Base-by-base conservation (phyloP, 2,329 filamentous ascomycete species). In the Diaporthe caulivora region DNA sequence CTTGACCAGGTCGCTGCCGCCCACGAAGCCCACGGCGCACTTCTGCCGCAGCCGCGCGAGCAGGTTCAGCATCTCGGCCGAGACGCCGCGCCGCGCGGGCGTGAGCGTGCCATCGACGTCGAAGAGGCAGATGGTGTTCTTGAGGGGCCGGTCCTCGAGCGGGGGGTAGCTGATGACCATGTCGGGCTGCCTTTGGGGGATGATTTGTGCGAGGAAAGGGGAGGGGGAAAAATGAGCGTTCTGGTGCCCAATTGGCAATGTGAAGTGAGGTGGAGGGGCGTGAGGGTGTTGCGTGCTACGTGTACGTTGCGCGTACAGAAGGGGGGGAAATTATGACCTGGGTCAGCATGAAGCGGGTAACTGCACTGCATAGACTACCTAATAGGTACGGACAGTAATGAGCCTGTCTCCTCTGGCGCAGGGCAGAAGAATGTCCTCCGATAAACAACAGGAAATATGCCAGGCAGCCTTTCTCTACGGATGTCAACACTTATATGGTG, bases 41-140 rank as follows among this genome's bases (percentile, higher is more conserved):
- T 97, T 95, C 82, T 97, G 90, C 77, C 97, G 94, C 78, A 98
- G 92, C 68, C 88, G 87, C 62, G 92, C 89, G 80, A 98, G 94
- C 76, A 96, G 87, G 76, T 90, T 84, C 77, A 98, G 92, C 89
- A 98, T 97, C 83, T 98, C 94, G 71, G 94, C 92, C 49, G 91
- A 91, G 78, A 91, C 94, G 74, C 81, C 80, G 93, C 95, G 78
- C 53, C 97, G 92, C 58, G 97, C 92, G 54, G 92, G 93, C 21
- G 95, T 97, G 78, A 99, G 90, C 40, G 97, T 98, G 80, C 91
- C 94, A 83, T 99, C 97, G 75, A 99, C 97, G 85, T 99, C 97
- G 85, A 99, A 99, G 76, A 99, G 92, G 81, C 91, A 92, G 84
- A 99, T 94, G 77, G 96, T 98, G 88, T 97, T 95, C 87, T 95